Base-by-base conservation (phyloP, 2,329 filamentous ascomycete species). In the Neonectria sp. region DNA sequence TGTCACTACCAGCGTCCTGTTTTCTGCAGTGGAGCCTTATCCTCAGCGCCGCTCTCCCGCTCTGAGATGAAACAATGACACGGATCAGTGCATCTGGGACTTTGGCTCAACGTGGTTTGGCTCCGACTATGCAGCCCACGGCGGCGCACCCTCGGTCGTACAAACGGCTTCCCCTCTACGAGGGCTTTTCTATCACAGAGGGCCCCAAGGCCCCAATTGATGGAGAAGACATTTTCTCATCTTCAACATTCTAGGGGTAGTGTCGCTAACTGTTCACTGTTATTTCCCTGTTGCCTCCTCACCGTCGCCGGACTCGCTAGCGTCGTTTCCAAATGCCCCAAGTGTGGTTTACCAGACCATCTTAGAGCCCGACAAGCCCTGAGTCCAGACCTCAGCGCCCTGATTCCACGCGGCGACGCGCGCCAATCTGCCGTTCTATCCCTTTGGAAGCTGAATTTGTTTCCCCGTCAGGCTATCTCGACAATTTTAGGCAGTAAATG, bases 81-180 rank as follows among this genome's bases (percentile, higher is more conserved):
- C 45, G 57, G 57, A 29, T 40, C 57, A n/a, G 46, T 60, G 46
- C 45, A 46, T 52, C 43, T 40, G n/a, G 43, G 57, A 43, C 57
- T 21, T 49, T n/a, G 33, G 4, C 29, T 53, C 51, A 35, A 35
- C 6, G 31, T 13, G 12, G 51, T 24, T 31, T 53, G 12, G 51
- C 25, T 53, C 21, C 17, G 31, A 3, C 9, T 21, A 9, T 2
- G n/a, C 29, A 33, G 51, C 51, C 49, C 51, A 53, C 51, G 15
- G 31, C 11, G 51, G n/a, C 51, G 31, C n/a, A 35, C 51, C n/a
- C 40, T 21, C 17, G n/a, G 40, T 45, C 6, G n/a, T 15, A 13
- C 6, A 13, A 5, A 53, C n/a, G 27, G 25, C 29, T 52, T 24
- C 12, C 15, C 49, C 31, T n/a, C 49, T n/a, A 11, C 21, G 27